Evolutionary conservation across 2,329 filamentous ascomycete genomes (phyloP).

Genomic region (Aspergillus vadensis): DNA sequence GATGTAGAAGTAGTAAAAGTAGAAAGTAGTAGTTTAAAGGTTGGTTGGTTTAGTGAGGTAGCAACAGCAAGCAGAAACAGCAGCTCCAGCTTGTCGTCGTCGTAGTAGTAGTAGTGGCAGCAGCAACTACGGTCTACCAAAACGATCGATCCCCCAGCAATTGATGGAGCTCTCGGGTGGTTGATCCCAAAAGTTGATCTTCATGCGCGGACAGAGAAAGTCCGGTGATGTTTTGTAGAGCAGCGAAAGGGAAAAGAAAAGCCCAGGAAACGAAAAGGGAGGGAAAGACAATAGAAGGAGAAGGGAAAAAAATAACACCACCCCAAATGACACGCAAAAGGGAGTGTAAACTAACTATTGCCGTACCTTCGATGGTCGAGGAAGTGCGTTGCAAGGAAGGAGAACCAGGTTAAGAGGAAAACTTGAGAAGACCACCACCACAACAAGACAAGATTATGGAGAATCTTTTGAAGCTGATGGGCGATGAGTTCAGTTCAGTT

Average conservation of each 20-base stretch:
- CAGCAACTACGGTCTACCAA: no score
- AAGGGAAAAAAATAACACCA: neutral
- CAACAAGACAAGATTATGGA: neutral
- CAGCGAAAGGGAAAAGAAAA: neutral
- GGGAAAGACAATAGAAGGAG: neutral
- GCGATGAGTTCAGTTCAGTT: neutral
- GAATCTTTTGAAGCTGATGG: neutral
- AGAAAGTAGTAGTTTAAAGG: no score
- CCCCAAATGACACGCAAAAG: neutral
- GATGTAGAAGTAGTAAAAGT: neutral
- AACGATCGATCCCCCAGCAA: no score
- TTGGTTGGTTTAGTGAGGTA: no score
- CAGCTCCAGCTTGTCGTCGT: no score
- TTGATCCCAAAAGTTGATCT: neutral
- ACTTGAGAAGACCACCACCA: constrained; percentile 4
- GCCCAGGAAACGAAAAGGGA: neutral
- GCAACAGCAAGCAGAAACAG: no score
- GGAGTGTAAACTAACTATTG: no score
- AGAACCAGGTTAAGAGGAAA: constrained; percentile 12
- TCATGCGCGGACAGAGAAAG: neutral
- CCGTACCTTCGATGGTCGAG: neutral
- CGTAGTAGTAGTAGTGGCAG: no score
- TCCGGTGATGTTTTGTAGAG: neutral
- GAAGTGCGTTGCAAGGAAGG: neutral
- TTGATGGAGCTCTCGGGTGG: neutral